Conservation (phyloP, 2,329 filamentous ascomycete genomes). For the Daldinia eschscholtzii region DNA sequence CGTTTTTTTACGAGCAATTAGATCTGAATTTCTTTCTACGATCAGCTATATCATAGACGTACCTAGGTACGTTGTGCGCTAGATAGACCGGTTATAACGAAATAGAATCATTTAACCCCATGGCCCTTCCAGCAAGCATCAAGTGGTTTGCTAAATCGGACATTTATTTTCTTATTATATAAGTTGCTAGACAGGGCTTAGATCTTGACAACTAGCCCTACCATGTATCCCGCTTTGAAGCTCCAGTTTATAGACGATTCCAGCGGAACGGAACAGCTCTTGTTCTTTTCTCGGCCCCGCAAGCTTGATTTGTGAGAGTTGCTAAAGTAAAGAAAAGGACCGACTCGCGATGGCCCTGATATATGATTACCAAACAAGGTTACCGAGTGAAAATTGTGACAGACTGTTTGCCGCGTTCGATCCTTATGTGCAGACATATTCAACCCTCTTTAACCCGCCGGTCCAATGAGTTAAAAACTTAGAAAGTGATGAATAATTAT, state of each 20-base stretch:
- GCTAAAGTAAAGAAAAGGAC: neutral
- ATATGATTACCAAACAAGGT: neutral
- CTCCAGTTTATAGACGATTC: neutral
- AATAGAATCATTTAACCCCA: neutral
- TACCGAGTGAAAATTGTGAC: neutral
- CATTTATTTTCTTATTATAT: neutral
- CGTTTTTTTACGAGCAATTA: neutral
- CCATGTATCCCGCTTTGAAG: neutral
- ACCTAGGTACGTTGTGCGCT: neutral
- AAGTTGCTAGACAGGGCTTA: neutral
- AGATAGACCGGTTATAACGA: neutral
- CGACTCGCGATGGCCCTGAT: neutral
- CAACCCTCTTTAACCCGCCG: neutral
- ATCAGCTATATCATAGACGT: neutral
- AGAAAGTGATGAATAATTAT: neutral
- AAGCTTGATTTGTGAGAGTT: neutral
- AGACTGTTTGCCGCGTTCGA: neutral
- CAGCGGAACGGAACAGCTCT: neutral
- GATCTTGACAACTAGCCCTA: too few species aligned
- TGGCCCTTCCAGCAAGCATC: too few species aligned
- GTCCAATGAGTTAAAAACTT: neutral
- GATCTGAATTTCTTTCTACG: neutral
- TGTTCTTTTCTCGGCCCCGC: neutral
- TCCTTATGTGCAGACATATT: neutral
- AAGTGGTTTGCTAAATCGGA: neutral